These are phyloP conservation scores for Globisporangium megalacanthum DNA, from an alignment of 352 stramenopile genomes.

Conservation along the genomic window DNA sequence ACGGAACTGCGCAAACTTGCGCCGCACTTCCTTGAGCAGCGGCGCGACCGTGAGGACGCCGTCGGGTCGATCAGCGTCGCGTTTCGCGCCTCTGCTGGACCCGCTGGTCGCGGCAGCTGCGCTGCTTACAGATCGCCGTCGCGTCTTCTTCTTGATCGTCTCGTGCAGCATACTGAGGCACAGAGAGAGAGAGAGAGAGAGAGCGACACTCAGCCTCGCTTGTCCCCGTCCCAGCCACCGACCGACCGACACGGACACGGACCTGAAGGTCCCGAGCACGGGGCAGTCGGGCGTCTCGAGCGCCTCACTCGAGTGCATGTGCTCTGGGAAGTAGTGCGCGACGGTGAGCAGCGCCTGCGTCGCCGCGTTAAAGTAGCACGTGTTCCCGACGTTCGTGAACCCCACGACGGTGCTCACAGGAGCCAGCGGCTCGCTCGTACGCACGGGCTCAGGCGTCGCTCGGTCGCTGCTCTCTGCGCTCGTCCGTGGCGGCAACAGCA, in stretches of 20 bases:
- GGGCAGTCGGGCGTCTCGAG: slow-evolving; percentile 76
- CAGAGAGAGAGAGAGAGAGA: background rate
- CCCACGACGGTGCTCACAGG: slow-evolving; percentile 40
- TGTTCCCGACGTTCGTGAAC: slow-evolving; percentile 91
- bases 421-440: too few species aligned
- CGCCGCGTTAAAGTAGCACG: slow-evolving; percentile 91
- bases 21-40: slow-evolving; percentile 60
- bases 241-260: slow-evolving; percentile 5
- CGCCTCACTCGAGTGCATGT: slow-evolving; percentile 37
- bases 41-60: slow-evolving; percentile 47
- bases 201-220: too few species aligned
- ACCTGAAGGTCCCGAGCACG: slow-evolving; percentile 81
- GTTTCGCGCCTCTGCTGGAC: slow-evolving; percentile 15
- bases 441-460: background rate
- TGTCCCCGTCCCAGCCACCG: too few species aligned
- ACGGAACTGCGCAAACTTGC: slow-evolving; percentile 91
- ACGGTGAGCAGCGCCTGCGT: slow-evolving; percentile 91
- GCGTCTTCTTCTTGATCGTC: slow-evolving; percentile 48
- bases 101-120: slow-evolving; percentile 10
- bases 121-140: slow-evolving; percentile 10
- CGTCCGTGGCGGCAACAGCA: background rate
- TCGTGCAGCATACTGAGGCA: slow-evolving; percentile 42
- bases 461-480: background rate
- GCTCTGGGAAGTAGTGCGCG: slow-evolving; percentile 59
- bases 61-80: slow-evolving; percentile 20